phyloP scores from a whole-genome alignment of 1,284 basidiomycete species.

The Melampsora larici-populina region DNA sequence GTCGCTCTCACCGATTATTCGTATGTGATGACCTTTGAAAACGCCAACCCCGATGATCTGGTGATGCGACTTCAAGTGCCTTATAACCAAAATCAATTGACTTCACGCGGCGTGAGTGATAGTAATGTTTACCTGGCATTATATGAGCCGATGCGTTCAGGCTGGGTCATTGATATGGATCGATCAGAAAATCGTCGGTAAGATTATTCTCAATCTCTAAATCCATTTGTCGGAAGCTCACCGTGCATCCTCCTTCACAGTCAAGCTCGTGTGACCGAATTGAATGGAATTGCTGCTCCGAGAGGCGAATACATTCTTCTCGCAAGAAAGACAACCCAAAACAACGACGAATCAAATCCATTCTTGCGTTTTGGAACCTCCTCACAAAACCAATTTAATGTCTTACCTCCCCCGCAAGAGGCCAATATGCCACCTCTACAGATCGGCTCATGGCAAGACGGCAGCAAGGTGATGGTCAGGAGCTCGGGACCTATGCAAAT shows the following conservation, averaged over 20 bases:
- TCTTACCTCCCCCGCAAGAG: not conserved
- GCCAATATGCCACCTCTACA: slow-evolving; percentile 19
- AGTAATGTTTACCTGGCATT: slow-evolving; percentile 21
- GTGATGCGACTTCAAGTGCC: slow-evolving; percentile 17
- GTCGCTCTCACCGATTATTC: slow-evolving; percentile 19
- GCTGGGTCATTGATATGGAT: slow-evolving; percentile 38
- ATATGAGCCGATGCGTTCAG: slow-evolving; percentile 23
- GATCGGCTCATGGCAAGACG: slow-evolving; percentile 34
- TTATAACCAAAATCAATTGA: slow-evolving; percentile 10
- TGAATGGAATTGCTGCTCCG: slow-evolving; percentile 22
- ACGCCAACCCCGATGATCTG: slow-evolving; percentile 28
- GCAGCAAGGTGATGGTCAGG: slow-evolving; percentile 29
- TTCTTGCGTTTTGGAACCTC: slow-evolving; percentile 16
- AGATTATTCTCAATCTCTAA: not conserved
- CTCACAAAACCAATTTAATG: slow-evolving; percentile 22
- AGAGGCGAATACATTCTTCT: slow-evolving; percentile 25
- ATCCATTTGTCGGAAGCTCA: not conserved
- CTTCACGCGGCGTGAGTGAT: slow-evolving; percentile 10
- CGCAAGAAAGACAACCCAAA: not conserved
- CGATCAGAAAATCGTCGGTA: slow-evolving; percentile 20
- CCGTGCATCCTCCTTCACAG: not conserved
- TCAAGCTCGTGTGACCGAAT: slow-evolving; percentile 2
- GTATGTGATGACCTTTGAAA: slow-evolving; percentile 22
- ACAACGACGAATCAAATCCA: not conserved
- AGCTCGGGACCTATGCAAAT: slow-evolving; percentile 22